A percentile compares a stretch with the other conserved stretches of the same genome.
Conservation (phyloP, 2,329 filamentous ascomycete genomes). For the Fusarium neocosmosporiellum region DNA sequence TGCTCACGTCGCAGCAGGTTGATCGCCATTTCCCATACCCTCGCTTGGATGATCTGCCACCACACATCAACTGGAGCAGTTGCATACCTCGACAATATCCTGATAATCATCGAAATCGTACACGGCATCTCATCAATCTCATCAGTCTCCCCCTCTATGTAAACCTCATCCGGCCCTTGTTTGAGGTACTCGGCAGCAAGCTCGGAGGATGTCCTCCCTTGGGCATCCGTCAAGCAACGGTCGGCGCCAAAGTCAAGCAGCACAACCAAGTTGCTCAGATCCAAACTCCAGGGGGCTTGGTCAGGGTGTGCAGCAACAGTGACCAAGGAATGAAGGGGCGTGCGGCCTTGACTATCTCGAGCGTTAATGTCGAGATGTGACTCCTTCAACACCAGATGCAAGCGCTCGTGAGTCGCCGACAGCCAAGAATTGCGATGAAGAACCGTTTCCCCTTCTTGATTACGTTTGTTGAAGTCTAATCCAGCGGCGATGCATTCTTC, state of each 20-base stretch:
- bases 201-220: neutral
- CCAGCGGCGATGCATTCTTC: rapidly evolving
- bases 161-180: neutral
- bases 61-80: neutral
- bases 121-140: neutral
- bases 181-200: neutral
- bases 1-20: neutral
- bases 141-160: neutral
- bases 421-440: neutral
- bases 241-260: neutral
- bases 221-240: neutral
- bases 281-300: neutral
- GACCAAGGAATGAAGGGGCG: neutral
- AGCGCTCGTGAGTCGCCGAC: rapidly evolving
- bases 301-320: neutral
- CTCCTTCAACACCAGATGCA: neutral
- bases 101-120: neutral
- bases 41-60: neutral
- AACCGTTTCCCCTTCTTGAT: neutral
- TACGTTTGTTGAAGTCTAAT: neutral
- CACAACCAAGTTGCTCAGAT: neutral
- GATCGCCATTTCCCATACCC: neutral
- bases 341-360: neutral
- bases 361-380: neutral
- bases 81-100: neutral